Percentiles rank a stretch among this genome's conserved stretches.
Evolutionary conservation across 75 land plant species (phyloP).

Genomic region (Selaginella tamariscina): DNA sequence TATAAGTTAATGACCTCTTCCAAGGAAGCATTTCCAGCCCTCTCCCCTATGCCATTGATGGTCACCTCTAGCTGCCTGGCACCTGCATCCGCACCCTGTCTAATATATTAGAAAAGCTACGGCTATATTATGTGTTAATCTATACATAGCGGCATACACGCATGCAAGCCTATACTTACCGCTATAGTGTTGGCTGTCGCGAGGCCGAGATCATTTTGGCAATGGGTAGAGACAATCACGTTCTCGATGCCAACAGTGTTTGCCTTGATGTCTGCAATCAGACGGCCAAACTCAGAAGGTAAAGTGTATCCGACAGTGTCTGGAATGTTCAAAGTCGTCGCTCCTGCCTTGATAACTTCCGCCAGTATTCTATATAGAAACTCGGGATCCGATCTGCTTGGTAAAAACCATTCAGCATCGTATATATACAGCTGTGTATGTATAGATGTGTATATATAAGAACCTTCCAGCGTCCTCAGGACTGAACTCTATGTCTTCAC

Average conservation of each 20-base stretch:
- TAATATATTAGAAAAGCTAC: slow-evolving; percentile 6
- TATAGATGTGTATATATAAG: background rate
- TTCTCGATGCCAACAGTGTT: slow-evolving; percentile 86
- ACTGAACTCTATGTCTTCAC: slow-evolving; percentile 80
- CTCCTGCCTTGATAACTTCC: slow-evolving; percentile 96
- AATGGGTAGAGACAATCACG: slow-evolving; percentile 89
- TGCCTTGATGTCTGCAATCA: slow-evolving; percentile 76
- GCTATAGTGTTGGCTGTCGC: slow-evolving; percentile 84
- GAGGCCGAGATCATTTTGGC: slow-evolving; percentile 97
- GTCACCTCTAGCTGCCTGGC: slow-evolving; percentile 96
- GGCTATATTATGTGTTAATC: too few relatives aligned
- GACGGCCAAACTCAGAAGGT: slow-evolving; percentile 61
- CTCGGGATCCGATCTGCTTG: slow-evolving; percentile 64
- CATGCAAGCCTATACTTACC: slow-evolving; percentile 25
- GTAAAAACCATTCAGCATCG: background rate
- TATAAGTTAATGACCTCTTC: slow-evolving; percentile 51
- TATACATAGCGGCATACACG: background rate
- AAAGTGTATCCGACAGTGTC: slow-evolving; percentile 84
- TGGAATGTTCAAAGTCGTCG: slow-evolving; percentile 96
- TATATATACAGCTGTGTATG: background rate
- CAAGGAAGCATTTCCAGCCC: slow-evolving; percentile 96
- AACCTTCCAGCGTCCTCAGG: slow-evolving; percentile 94
- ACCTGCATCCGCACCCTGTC: slow-evolving; percentile 82
- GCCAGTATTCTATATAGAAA: slow-evolving; percentile 71
- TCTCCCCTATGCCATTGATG: slow-evolving; percentile 98